Base-by-base conservation (phyloP, 176 grass and related monocot genomes). In the Paspalum vaginatum region DNA sequence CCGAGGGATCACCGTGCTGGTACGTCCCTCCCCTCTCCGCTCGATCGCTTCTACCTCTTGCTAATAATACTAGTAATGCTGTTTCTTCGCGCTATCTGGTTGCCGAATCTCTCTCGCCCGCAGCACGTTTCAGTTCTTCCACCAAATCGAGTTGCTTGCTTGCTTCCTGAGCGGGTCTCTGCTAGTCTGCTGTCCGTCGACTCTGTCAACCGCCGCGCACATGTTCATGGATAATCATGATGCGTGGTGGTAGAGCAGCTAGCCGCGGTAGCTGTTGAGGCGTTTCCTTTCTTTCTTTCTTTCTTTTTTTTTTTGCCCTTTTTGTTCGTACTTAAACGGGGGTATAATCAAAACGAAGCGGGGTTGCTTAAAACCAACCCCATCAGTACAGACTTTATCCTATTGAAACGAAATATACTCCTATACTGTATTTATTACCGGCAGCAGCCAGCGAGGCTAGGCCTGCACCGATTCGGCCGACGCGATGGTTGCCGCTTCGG, bases 1-100 rank as follows among this genome's bases (percentile, higher is more conserved):
- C 87, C 81, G 91, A 17, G 91, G 91, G 58, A 75, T 87, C 81
- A 93, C 91, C 78, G 91, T 93, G 3, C 73, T 87, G 87, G 91
- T 93, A 76, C 57, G 80, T 58, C 7, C 53, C 3, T 7, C 0
- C 14, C 24, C 13, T 18, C 4, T 62, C 49, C 41, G 55, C 56
- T 47, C 51, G 1, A 38, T 1, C 26, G 16, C 16, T 25, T 27
- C 75, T 32, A 32, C 32, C 32, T 32, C 32, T 32, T 32, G 32
- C 32, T 32, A 32, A 32, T 32, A 32, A 32, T 32, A 32, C 2
- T 32, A 32, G 3, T 32, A 32, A 32, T 32, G 32, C 3, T 32
- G 32, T 32, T 43, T 43, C 12, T 14, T 52, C 45, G 2, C n/a
- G 11, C 18, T 56, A 13, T 27, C 2, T 10, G 18, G 5, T 46